phyloP scores from a whole-genome alignment of 257 asterid species.

The Phtheirospermum japonicum region DNA sequence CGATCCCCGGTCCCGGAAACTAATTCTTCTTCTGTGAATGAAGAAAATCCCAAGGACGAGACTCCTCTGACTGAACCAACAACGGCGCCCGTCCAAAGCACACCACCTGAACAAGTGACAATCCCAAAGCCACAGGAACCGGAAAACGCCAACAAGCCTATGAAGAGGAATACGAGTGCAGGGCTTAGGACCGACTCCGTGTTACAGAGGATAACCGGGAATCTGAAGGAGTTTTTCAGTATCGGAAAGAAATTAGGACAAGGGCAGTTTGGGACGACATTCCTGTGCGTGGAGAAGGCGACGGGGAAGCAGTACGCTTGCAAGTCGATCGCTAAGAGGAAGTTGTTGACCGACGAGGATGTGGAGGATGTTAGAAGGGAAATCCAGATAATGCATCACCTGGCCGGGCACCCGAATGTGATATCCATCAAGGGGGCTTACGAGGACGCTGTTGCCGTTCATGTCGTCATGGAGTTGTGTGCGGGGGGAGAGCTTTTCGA shows the following conservation, averaged over 20 bases:
- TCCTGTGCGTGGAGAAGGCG: conserved; percentile 69
- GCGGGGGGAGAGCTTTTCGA: conserved; percentile 97
- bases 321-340: conserved; percentile 94
- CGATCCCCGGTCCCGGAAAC: conserved; percentile 61
- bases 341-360: conserved; percentile 76
- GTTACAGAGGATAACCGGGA: conserved; percentile 68
- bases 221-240: conserved; percentile 67
- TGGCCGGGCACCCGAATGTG: conserved; percentile 85
- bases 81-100: conserved; percentile 56
- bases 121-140: conserved; percentile 50
- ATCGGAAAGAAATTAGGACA: conserved; percentile 89
- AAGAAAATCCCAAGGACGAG: conserved; percentile 44
- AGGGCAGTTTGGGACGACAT: conserved; percentile 91
- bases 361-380: conserved; percentile 98
- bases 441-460: conserved; percentile 87
- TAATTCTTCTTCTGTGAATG: conserved; percentile 37
- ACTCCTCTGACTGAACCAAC: conserved; percentile 49
- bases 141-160: conserved; percentile 44
- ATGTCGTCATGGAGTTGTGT: conserved; percentile 88
- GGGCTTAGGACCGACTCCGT: conserved; percentile 87
- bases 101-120: conserved; percentile 72
- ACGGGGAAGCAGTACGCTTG: conserved; percentile 76
- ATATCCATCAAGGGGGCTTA: conserved; percentile 90
- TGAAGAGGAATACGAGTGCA: conserved; percentile 81
- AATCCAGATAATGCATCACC: conserved; percentile 96